Conservation (phyloP, 768 basidiomycete genomes). For the Erythrobasidium yunnanense region DNA sequence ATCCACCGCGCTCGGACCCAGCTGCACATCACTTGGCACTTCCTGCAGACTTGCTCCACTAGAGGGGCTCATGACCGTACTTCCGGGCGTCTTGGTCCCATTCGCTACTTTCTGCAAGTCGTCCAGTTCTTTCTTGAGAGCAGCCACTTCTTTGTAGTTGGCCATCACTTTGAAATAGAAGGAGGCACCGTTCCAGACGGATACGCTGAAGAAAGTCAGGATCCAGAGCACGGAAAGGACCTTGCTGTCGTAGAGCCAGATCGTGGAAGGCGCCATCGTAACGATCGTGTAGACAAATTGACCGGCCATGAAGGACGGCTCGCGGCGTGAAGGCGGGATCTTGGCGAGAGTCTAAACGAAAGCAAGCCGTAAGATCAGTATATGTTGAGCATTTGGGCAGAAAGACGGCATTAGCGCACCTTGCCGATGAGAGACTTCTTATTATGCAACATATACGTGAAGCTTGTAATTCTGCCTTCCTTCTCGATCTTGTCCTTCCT, state of each 20-base stretch:
- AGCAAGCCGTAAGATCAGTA: no score
- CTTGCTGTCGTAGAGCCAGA: slow-evolving; percentile 36
- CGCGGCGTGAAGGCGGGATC: slow-evolving; percentile 55
- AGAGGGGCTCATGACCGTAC: not conserved
- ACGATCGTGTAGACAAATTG: slow-evolving; percentile 51
- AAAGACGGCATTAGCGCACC: no score
- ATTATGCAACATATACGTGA: slow-evolving; percentile 76
- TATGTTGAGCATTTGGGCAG: no score
- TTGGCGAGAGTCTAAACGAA: slow-evolving; percentile 49
- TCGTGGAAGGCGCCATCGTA: slow-evolving; percentile 25
- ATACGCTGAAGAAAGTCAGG: slow-evolving; percentile 16
- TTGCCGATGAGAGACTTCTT: slow-evolving; percentile 75
- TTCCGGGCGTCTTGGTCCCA: slow-evolving; percentile 7
- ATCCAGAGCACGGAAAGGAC: slow-evolving; percentile 6
- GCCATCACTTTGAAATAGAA: slow-evolving; percentile 28
- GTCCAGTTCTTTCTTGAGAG: slow-evolving; percentile 26
- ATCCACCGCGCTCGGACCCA: slow-evolving; percentile 5
- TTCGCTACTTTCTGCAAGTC: slow-evolving; percentile 20
- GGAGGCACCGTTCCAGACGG: slow-evolving; percentile 30
- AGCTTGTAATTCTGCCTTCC: slow-evolving; percentile 79
- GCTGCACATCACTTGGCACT: not conserved
- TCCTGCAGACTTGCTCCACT: not conserved
- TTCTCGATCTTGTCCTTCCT: slow-evolving; percentile 81
- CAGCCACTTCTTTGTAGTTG: slow-evolving; percentile 24
- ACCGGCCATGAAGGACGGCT: slow-evolving; percentile 66